Evolutionary conservation across 1,284 basidiomycete genomes (phyloP), one percentile per base, ranked within the genome.

Genomic region (Thecaphora frezii): DNA sequence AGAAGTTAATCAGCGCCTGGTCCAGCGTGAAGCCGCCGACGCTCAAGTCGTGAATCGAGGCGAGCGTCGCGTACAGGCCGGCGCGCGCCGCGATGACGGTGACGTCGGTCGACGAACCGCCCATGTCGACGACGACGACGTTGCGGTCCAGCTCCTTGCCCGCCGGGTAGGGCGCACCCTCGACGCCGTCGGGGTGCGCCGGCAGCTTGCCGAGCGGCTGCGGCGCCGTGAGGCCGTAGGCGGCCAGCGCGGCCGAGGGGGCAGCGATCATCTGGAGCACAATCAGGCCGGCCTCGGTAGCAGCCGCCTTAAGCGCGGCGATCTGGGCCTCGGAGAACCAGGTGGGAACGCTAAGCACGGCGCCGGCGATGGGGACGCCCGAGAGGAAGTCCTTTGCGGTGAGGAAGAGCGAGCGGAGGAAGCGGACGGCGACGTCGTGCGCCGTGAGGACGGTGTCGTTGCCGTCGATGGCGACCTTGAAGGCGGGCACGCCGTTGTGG

Each of bases 321-420:
- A 85, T 85, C 81, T 93, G 90, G 7, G 80, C 80, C 16, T 85
- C 82, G 37, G 85, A 84, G 80, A 91, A 94, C 82, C 85, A 89
- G 28, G 76, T 10, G n/a, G 93, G 92, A 12, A 90, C 85, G 53
- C 87, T 87, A 73, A 98, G 85, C 58, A 97, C 93, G 23, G 90
- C 89, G 51, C 90, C 90, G 49, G 87, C 83, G 41, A 91, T 84
- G 28, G 86, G 85, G 70, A 86, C 87, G 53, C 81, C 79, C 8
- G 94, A 94, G 23, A 98, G 84, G 82, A 96, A 98, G 79, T 94
- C 93, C 76, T 89, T 86, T 9, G 94, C 96, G 36, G 91, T 93
- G 66, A 88, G 83, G 66, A 93, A 83, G 33, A 98, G 87, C 4
- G 89, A 90, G 60, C 84, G 83, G 46, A 98, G 84, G 85, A 94